These are phyloP conservation scores for Nicotiana tomentosiformis DNA, from an alignment of 257 asterid species.

Conservation along the genomic window DNA sequence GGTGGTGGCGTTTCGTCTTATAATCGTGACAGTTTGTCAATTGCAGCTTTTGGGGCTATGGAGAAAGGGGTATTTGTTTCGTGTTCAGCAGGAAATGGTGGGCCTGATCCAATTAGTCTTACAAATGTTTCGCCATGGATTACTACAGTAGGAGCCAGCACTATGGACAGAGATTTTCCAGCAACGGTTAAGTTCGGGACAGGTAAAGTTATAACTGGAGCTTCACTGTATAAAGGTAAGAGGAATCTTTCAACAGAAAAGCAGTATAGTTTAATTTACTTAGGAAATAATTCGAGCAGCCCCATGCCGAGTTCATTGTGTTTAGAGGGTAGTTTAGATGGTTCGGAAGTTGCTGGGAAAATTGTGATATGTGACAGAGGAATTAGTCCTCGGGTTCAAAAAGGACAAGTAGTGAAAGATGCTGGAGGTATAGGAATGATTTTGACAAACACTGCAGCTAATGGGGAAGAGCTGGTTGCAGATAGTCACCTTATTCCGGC, in stretches of 20 bases:
- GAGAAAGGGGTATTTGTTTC: constrained; percentile 82
- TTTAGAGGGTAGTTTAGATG: constrained; percentile 70
- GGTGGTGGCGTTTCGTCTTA: constrained; percentile 91
- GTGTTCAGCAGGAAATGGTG: constrained; percentile 91
- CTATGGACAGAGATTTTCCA: constrained; percentile 87
- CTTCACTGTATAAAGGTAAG: constrained; percentile 65
- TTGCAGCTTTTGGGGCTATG: constrained; percentile 90
- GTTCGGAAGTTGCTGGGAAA: constrained; percentile 57
- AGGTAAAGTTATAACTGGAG: constrained; percentile 44
- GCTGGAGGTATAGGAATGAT: constrained; percentile 94
- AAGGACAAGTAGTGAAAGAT: constrained; percentile 86
- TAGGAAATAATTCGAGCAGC: constrained; percentile 55
- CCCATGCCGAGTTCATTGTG: constrained; percentile 82
- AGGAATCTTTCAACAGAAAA: constrained; percentile 27
- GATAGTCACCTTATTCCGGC: constrained; percentile 87
- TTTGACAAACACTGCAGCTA: constrained; percentile 60
- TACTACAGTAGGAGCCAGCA: constrained; percentile 84
- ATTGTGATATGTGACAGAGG: constrained; percentile 90
- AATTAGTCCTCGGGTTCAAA: constrained; percentile 79
- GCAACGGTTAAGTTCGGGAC: constrained; percentile 69
- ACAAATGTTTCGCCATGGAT: constrained; percentile 97
- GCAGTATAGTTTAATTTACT: constrained; percentile 53
- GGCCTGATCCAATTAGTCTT: constrained; percentile 85
- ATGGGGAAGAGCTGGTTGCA: constrained; percentile 86
- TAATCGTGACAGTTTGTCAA: constrained; percentile 58